These are phyloP conservation scores for Whalleya microplaca DNA, from an alignment of 2,329 filamentous ascomycete species.

Conservation along the genomic window DNA sequence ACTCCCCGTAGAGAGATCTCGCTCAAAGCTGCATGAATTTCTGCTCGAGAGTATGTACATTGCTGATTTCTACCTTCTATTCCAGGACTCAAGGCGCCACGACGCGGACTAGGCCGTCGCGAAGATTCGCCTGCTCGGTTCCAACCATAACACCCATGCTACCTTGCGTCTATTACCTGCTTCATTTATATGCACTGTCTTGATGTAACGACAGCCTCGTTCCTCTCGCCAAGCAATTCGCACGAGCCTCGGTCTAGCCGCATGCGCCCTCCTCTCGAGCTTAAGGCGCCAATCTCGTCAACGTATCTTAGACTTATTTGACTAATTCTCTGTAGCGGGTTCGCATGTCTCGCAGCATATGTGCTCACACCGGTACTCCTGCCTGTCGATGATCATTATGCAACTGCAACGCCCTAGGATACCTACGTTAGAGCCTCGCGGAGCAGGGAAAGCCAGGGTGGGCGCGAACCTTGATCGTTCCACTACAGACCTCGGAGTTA, in stretches of 20 bases:
- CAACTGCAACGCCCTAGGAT: conserved; percentile 50
- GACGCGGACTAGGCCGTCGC: neutral
- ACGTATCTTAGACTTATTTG: neutral
- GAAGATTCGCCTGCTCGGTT: neutral
- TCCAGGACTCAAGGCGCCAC: neutral
- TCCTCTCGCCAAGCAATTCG: neutral
- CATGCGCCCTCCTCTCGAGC: neutral
- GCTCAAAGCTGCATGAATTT: neutral
- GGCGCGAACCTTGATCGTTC: conserved; percentile 45
- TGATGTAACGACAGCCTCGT: neutral
- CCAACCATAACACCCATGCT: neutral
- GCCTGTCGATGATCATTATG: conserved; percentile 56
- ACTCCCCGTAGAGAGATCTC: neutral
- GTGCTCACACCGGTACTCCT: conserved; percentile 55
- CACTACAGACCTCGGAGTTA: conserved; percentile 30
- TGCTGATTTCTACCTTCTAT: neutral
- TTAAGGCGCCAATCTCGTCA: neutral
- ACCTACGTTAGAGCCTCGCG: conserved; percentile 19
- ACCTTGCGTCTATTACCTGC: neutral
- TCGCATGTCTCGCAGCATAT: conserved; percentile 57
- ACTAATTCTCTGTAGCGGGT: conserved; percentile 41
- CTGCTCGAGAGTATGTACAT: neutral
- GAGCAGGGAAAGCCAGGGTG: neutral
- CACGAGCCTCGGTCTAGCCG: neutral
- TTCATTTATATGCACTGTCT: neutral